Percentiles rank a stretch among this genome's conserved stretches.
These are phyloP conservation scores for Podaxis sp. DNA, from an alignment of 768 basidiomycete genomes.

Conservation along the genomic window DNA sequence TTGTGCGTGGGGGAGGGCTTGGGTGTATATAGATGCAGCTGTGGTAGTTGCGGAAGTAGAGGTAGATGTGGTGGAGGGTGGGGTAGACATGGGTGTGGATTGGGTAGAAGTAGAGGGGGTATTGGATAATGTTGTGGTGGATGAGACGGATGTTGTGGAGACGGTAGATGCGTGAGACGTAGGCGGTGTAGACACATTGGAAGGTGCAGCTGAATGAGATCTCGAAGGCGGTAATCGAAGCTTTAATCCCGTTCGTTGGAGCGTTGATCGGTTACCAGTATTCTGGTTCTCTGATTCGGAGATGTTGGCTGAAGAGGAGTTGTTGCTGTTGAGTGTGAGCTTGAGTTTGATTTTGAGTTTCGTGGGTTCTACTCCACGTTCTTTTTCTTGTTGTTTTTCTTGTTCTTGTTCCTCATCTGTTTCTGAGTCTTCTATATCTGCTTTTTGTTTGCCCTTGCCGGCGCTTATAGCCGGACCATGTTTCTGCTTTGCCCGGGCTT, in stretches of 20 bases:
- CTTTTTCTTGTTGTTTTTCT: neutral
- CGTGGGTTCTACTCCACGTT: neutral
- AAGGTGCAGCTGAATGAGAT: slow-evolving; percentile 20
- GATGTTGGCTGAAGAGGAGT: slow-evolving; percentile 6
- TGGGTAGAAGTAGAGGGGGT: neutral
- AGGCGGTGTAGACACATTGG: slow-evolving; percentile 15
- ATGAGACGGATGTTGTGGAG: slow-evolving; percentile 9
- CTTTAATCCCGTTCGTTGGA: neutral
- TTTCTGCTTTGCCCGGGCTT: slow-evolving; percentile 15
- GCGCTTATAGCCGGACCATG: neutral
- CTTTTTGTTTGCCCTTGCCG: neutral
- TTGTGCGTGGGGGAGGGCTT: slow-evolving; percentile 12
- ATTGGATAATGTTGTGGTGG: slow-evolving; percentile 6
- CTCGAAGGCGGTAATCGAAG: slow-evolving; percentile 5
- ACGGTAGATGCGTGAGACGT: slow-evolving; percentile 11
- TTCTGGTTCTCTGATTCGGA: slow-evolving; percentile 9
- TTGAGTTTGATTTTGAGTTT: slow-evolving; percentile 11
- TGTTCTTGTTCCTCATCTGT: neutral
- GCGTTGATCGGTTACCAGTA: neutral
- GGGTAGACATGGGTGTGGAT: slow-evolving; percentile 4
- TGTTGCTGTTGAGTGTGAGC: slow-evolving; percentile 6
- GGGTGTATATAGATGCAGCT: slow-evolving; percentile 2
- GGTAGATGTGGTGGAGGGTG: neutral
- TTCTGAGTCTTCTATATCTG: neutral
- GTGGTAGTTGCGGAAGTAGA: neutral